Base-by-base conservation (phyloP, 1,284 basidiomycete species). In the Tilletia horrida region DNA sequence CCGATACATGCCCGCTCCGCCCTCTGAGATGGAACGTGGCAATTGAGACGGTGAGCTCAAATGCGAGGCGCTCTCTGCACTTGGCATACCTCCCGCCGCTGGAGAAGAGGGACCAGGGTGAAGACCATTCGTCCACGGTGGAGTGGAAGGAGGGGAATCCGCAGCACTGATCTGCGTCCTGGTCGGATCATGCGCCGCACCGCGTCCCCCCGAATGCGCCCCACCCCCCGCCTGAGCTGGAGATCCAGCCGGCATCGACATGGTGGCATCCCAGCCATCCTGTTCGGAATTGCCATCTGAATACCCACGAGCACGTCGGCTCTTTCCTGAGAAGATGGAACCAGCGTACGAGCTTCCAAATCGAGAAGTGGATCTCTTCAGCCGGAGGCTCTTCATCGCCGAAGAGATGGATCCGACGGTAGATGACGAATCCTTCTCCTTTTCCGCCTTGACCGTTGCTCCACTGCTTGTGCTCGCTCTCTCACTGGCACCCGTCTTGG, bases 341-440 rank as follows among this genome's bases (percentile, higher is more conserved):
- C 55, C 55, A 25, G 55, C 55, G 31, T 59, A 59, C 29, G 55
- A 59, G 55, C 29, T 35, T 31, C 13, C 55, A 21, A 59, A 59
- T 13, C 55, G 55, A 13, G 55, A 59, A 1, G 27, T 31, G 4
- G 55, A 59, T 18, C 29, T 35, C 21, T 59, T 59, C 16, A 59
- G 29, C 3, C 55, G 27, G 29, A 59, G 55, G 3, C 27, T 31
- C 18, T 29, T 25, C 55, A 59, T 59, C 29, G 55, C 55, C 27
- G 66, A 63, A 2, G 66, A 63, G 62, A 29, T n/a, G n/a, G 16
- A 68, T 57, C 13, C 69, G 48, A 4, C 70, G 57, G 57, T 40
- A 21, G 45, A 63, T 67, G 61, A 73, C 25, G 50, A 62, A 69
- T 25, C 66, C 65, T 63, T 71, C 27, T 55, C 70, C 72, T 65